These are phyloP conservation scores for Cryptococcus sp. DNA, from an alignment of 1,284 basidiomycete genomes.

Conservation along the genomic window DNA sequence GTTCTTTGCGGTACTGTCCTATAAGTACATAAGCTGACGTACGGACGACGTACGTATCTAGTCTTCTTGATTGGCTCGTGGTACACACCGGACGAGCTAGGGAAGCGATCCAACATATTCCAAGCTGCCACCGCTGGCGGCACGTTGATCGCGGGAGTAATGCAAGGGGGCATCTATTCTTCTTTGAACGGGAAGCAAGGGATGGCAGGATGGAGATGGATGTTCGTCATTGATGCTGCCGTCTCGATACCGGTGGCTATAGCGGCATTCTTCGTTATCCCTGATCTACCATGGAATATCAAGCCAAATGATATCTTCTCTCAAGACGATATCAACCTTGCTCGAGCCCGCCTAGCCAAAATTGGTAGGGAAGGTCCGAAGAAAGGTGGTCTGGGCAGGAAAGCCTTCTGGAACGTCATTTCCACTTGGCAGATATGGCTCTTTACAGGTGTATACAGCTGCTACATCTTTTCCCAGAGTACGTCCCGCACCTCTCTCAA, in stretches of 20 bases:
- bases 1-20: slow-evolving; percentile 3
- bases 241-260: slow-evolving; percentile 3
- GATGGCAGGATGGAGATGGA: slow-evolving; percentile 15
- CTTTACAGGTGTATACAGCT: slow-evolving; percentile 16
- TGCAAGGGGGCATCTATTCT: slow-evolving; percentile 10
- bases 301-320: too few species aligned
- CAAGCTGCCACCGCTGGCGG: slow-evolving; percentile 23
- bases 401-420: slow-evolving; percentile 22
- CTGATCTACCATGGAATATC: too few species aligned
- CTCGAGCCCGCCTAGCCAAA: slow-evolving; percentile 5
- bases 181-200: slow-evolving; percentile 11
- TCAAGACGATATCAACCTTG: too few species aligned
- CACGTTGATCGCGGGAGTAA: slow-evolving; percentile 11
- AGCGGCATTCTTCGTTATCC: too few species aligned
- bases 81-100: slow-evolving; percentile 16
- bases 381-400: slow-evolving; percentile 20
- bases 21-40: not conserved
- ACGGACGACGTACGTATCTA: not conserved
- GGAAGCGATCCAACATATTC: slow-evolving; percentile 6
- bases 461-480: slow-evolving; percentile 17
- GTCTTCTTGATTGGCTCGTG: slow-evolving; percentile 9
- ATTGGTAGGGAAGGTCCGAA: slow-evolving; percentile 17
- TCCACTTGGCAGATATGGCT: slow-evolving; percentile 39
- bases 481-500: not conserved
- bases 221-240: slow-evolving; percentile 22